Evolutionary conservation across 202 grass and related monocot species (phyloP).

Genomic region (Zizania palustris): DNA sequence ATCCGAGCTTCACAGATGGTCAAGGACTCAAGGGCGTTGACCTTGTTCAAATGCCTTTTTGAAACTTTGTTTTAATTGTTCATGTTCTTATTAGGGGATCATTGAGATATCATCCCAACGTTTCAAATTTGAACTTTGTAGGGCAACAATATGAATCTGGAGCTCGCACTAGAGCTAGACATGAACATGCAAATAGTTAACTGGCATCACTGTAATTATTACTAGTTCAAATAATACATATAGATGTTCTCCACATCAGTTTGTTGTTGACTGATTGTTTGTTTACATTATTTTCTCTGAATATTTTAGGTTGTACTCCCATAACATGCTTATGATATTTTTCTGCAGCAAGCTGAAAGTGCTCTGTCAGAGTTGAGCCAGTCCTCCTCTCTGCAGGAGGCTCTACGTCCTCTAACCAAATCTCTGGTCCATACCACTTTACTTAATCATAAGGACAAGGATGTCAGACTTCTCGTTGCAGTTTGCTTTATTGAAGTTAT

Average conservation of each 20-base stretch:
- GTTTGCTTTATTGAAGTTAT: constrained; percentile 93
- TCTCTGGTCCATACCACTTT: constrained; percentile 72
- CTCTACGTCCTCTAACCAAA: constrained; percentile 67
- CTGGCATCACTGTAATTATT: neutral
- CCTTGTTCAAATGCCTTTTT: constrained; percentile 14
- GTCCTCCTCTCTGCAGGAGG: constrained; percentile 61
- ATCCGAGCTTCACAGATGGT: no score
- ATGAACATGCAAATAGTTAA: constrained; percentile 10
- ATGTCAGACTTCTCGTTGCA: constrained; percentile 87
- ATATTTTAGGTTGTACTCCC: constrained; percentile 5
- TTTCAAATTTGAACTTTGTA: constrained; percentile 28
- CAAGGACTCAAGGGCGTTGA: constrained; percentile 8
- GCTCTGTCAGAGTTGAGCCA: constrained; percentile 79
- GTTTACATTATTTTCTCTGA: constrained; percentile 13
- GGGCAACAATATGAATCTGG: constrained; percentile 2
- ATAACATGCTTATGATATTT: constrained; percentile 50
- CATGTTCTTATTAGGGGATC: neutral
- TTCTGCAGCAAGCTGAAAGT: constrained; percentile 84
- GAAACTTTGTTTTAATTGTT: constrained; percentile 5
- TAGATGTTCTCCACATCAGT: constrained; percentile 24
- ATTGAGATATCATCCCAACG: neutral
- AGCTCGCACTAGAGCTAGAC: constrained; percentile 16
- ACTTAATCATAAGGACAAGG: constrained; percentile 89
- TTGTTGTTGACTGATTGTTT: constrained; percentile 19
- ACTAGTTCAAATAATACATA: constrained; percentile 14